Percentiles rank a stretch among this genome's conserved stretches.
Conservation (phyloP, 495 filamentous ascomycete genomes). For the Aspergillus incahuasiensis region DNA sequence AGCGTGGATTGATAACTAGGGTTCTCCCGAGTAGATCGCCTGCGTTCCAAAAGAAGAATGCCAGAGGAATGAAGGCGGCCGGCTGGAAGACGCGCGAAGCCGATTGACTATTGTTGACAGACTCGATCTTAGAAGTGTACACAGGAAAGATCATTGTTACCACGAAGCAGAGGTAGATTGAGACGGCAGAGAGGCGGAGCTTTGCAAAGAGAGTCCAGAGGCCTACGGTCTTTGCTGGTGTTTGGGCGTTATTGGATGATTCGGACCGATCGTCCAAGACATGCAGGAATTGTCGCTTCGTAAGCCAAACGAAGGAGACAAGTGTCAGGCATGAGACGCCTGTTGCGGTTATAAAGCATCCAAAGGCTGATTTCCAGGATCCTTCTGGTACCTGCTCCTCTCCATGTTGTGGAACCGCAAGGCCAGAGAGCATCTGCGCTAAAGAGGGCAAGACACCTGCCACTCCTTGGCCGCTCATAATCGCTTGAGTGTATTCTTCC, state of each 20-base stretch:
- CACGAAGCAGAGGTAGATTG: slow-evolving; percentile 73
- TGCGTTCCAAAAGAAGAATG: slow-evolving; percentile 89
- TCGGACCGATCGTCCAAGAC: neutral
- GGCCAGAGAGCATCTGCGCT: slow-evolving; percentile 75
- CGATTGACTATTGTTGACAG: slow-evolving; percentile 48
- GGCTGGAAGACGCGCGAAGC: slow-evolving; percentile 61
- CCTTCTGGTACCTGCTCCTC: slow-evolving; percentile 19
- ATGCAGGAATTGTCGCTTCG: slow-evolving; percentile 33
- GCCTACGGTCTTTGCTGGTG: slow-evolving; percentile 49
- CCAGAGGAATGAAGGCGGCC: slow-evolving; percentile 79
- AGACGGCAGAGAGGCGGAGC: slow-evolving; percentile 61
- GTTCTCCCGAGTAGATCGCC: slow-evolving; percentile 80
- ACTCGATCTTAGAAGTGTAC: slow-evolving; percentile 77
- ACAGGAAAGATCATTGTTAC: slow-evolving; percentile 94
- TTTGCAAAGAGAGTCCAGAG: slow-evolving; percentile 66
- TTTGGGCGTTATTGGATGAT: neutral
- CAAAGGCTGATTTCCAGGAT: slow-evolving; percentile 68
- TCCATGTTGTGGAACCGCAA: slow-evolving; percentile 52
- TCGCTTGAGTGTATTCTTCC: slow-evolving; percentile 85
- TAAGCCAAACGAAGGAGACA: slow-evolving; percentile 57
- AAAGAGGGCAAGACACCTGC: slow-evolving; percentile 88
- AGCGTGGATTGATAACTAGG: slow-evolving; percentile 55
- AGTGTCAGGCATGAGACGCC: slow-evolving; percentile 53
- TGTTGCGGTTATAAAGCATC: slow-evolving; percentile 89
- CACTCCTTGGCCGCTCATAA: slow-evolving; percentile 92